A percentile compares a stretch with the other conserved stretches of the same genome.
These are phyloP conservation scores for Macaranga tanarius DNA, from an alignment of 441 rosid species.

Conservation along the genomic window DNA sequence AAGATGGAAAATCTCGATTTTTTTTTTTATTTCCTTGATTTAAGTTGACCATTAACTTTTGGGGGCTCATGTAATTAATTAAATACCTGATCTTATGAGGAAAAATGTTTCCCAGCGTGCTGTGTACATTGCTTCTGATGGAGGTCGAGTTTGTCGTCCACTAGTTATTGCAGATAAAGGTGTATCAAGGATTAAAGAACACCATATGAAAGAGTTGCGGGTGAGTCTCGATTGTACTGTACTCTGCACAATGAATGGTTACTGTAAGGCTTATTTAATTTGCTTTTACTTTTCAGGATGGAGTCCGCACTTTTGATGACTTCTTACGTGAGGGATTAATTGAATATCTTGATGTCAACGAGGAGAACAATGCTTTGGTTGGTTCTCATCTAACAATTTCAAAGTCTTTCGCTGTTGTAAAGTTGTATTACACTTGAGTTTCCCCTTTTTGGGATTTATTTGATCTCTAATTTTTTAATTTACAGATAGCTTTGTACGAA, in stretches of 20 bases:
- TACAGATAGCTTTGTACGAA: constrained; percentile 92
- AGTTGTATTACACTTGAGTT: neutral
- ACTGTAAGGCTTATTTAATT: constrained; percentile 25
- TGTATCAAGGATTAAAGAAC: constrained; percentile 78
- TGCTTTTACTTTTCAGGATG: constrained; percentile 55
- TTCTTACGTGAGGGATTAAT: constrained; percentile 86
- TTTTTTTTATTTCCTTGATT: neutral
- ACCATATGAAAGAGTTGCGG: constrained; percentile 90
- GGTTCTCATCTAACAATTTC: constrained; percentile 28
- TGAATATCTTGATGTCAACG: constrained; percentile 97
- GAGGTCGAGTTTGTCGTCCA: constrained; percentile 99
- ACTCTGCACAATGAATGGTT: constrained; percentile 16
- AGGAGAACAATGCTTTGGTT: constrained; percentile 97
- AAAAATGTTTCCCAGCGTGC: constrained; percentile 54
- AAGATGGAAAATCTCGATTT: neutral
- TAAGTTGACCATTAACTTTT: neutral
- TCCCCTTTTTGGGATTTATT: constrained; percentile 8
- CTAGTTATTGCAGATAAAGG: constrained; percentile 97
- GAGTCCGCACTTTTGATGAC: constrained; percentile 85
- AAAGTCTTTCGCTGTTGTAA: neutral
- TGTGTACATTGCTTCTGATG: constrained; percentile 97
- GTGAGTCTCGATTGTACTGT: constrained; percentile 42
- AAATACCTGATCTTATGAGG: neutral
- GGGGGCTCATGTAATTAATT: neutral
- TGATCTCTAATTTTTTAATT: constrained; percentile 25